These are phyloP conservation scores for Thermothielavioides terrestris DNA, from an alignment of 495 filamentous ascomycete genomes.

Conservation along the genomic window DNA sequence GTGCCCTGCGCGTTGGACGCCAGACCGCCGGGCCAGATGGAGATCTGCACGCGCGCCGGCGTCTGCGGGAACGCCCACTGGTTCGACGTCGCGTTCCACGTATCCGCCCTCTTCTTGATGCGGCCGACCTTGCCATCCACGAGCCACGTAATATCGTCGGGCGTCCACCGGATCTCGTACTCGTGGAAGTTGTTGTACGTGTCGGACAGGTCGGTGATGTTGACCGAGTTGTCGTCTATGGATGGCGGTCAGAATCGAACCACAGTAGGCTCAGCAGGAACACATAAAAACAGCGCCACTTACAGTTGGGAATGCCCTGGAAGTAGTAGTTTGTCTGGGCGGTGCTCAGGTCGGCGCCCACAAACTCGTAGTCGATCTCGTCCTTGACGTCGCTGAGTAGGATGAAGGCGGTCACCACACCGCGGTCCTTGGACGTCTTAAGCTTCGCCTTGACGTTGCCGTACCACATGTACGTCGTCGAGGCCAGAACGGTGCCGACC, in stretches of 20 bases:
- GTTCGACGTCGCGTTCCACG: constrained; percentile 76
- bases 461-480: constrained; percentile 93
- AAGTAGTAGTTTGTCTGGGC: constrained; percentile 96
- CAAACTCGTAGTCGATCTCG: constrained; percentile 94
- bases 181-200: constrained; percentile 77
- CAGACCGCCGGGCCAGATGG: constrained; percentile 89
- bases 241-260: constrained; percentile 2
- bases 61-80: constrained; percentile 88
- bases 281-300: constrained; percentile 27
- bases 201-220: constrained; percentile 56
- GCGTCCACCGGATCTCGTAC: constrained; percentile 90
- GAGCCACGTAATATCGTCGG: constrained; percentile 74
- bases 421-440: constrained; percentile 74
- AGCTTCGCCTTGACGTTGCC: constrained; percentile 79
- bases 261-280: too few species aligned
- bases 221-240: constrained; percentile 63
- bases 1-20: constrained; percentile 74
- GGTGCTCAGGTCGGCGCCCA: constrained; percentile 66
- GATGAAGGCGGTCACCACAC: constrained; percentile 95
- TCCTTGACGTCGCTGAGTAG: constrained; percentile 91
- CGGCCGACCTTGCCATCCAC: constrained; percentile 73
- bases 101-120: constrained; percentile 61
- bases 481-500: constrained; percentile 78
- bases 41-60: constrained; percentile 86
- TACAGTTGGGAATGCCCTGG: constrained; percentile 89